phyloP scores from a whole-genome alignment of 176 grass and related monocot species.

The Carex littledalei region DNA sequence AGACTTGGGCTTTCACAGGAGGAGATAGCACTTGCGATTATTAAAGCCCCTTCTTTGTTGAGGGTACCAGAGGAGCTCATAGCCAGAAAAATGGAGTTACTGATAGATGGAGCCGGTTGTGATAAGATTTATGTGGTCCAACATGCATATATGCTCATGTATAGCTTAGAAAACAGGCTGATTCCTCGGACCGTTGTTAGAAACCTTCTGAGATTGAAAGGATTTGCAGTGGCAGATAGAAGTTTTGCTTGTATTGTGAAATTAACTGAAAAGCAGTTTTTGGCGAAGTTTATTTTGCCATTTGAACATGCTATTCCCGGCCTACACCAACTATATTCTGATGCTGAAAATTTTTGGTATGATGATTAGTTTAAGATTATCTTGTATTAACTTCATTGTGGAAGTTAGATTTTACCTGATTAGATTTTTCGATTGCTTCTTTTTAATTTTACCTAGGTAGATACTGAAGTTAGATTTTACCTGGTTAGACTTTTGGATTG shows the following conservation, averaged over 20 bases:
- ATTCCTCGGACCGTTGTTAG: constrained; percentile 24
- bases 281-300: constrained; percentile 14
- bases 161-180: constrained; percentile 38
- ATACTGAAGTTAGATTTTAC: not conserved
- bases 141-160: not conserved
- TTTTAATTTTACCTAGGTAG: not conserved
- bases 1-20: constrained; percentile 29
- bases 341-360: not conserved
- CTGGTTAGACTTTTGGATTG: not conserved
- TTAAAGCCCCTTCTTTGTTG: constrained; percentile 21
- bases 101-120: constrained; percentile 1
- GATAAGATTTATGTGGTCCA: constrained; percentile 1
- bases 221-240: constrained; percentile 9
- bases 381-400: no score
- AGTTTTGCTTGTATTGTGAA: not conserved
- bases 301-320: constrained; percentile 21
- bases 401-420: not conserved
- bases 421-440: not conserved
- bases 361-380: not conserved
- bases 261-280: not conserved
- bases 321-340: constrained; percentile 23
- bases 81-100: constrained; percentile 25
- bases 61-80: not conserved
- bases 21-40: constrained; percentile 9
- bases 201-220: constrained; percentile 27